phyloP scores from a whole-genome alignment of 2,329 filamentous ascomycete genomes.

The Fusarium sterilihyphosum region DNA sequence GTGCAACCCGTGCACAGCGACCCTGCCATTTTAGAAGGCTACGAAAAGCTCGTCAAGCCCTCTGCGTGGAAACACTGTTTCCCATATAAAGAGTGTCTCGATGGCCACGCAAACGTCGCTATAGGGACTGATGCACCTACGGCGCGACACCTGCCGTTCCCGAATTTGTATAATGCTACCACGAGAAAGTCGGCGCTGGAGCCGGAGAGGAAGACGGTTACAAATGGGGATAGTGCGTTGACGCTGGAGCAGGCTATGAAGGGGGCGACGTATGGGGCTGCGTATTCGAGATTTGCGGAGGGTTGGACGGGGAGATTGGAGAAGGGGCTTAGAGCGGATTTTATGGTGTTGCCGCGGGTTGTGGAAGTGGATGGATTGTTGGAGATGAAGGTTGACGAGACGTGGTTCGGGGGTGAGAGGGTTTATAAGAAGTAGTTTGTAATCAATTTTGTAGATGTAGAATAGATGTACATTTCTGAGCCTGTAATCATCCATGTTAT shows the following conservation, averaged over 20 bases:
- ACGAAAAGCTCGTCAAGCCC: constrained; percentile 66
- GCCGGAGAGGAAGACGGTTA: constrained; percentile 51
- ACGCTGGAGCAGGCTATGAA: constrained; percentile 63
- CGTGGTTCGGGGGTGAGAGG: constrained; percentile 15
- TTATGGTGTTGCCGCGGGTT: constrained; percentile 50
- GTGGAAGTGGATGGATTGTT: constrained; percentile 3
- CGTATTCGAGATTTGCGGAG: constrained; percentile 69
- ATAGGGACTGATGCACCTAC: constrained; percentile 70
- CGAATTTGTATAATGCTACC: constrained; percentile 68
- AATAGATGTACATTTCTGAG: no score
- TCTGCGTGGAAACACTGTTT: constrained; percentile 67
- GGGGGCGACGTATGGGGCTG: constrained; percentile 64
- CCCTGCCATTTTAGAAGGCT: constrained; percentile 69
- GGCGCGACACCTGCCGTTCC: constrained; percentile 63
- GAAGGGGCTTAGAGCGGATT: constrained; percentile 65
- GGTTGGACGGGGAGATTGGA: constrained; percentile 62
- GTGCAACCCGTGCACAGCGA: constrained; percentile 68
- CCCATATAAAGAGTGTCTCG: constrained; percentile 69
- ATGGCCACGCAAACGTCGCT: constrained; percentile 63
- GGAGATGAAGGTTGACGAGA: constrained; percentile 20
- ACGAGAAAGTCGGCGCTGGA: constrained; percentile 66
- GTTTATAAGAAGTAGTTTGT: not conserved
- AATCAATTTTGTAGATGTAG: no score
- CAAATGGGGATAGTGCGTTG: constrained; percentile 65
- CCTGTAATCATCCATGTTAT: no score